A percentile compares a stretch with the other conserved stretches of the same genome.
Conservation (phyloP, 1,284 basidiomycete species). For the Flammula alnicola region DNA sequence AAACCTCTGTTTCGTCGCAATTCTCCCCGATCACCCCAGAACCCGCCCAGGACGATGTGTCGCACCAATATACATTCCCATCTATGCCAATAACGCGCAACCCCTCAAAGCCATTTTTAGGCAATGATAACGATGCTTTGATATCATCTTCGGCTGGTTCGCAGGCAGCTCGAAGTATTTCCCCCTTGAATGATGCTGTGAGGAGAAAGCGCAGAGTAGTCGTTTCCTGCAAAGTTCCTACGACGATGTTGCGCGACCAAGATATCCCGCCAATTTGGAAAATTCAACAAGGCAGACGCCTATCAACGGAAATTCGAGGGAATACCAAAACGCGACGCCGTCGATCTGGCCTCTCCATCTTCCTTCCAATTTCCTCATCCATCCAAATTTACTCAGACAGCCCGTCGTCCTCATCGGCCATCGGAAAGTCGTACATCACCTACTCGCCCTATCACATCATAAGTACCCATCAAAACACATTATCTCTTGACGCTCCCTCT, state of each 20-base stretch:
- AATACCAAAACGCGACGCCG: slow-evolving; percentile 26
- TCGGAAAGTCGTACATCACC: slow-evolving; percentile 6
- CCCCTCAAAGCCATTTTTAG: neutral
- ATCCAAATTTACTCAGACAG: slow-evolving; percentile 16
- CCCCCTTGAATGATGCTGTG: neutral
- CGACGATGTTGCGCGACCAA: slow-evolving; percentile 3
- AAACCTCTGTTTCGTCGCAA: slow-evolving; percentile 7
- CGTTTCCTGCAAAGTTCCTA: neutral
- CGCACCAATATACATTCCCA: slow-evolving; percentile 1
- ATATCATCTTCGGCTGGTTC: neutral
- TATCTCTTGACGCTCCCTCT: slow-evolving; percentile 55
- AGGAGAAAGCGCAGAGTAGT: neutral
- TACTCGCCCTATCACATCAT: slow-evolving; percentile 29
- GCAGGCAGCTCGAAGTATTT: neutral
- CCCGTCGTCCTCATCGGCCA: slow-evolving; percentile 14
- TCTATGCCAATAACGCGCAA: slow-evolving; percentile 3
- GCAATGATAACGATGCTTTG: neutral
- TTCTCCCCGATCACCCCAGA: slow-evolving; percentile 10
- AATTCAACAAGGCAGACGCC: neutral
- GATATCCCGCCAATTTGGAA: slow-evolving; percentile 1
- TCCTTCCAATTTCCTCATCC: slow-evolving; percentile 47
- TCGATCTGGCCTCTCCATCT: slow-evolving; percentile 46
- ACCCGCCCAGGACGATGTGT: slow-evolving; percentile 1
- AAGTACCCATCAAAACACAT: slow-evolving; percentile 49
- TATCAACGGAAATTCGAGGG: slow-evolving; percentile 4